Percentiles rank a stretch among this genome's conserved stretches.
Conservation (phyloP, 1,139 yeast species). For the Taiozyma sp. region DNA sequence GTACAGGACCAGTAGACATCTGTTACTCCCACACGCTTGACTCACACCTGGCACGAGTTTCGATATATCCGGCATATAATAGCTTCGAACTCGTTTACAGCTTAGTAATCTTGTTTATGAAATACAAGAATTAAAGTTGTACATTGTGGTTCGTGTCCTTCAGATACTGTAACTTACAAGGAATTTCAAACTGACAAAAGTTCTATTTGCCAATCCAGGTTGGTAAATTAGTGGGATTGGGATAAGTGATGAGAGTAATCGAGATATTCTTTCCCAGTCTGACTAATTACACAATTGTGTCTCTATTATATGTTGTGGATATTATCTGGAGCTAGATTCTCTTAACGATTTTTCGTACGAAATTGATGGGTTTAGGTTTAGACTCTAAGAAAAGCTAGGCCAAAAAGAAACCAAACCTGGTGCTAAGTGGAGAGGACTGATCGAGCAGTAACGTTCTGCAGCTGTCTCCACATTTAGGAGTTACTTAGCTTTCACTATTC, state of each 20-base stretch:
- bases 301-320: too few species aligned
- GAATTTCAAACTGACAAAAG: neutral
- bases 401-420: neutral
- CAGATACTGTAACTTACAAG: neutral
- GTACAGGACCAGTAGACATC: too few species aligned
- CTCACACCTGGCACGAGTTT: too few species aligned
- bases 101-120: neutral
- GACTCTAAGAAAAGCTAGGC: neutral
- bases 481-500: too few species aligned
- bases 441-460: too few species aligned
- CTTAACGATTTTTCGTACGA: neutral
- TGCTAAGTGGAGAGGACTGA: too few species aligned
- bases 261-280: too few species aligned
- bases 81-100: neutral
- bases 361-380: neutral
- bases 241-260: neutral
- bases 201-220: neutral
- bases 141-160: neutral
- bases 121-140: neutral
- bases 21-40: too few species aligned
- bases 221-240: neutral
- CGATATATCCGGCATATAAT: neutral
- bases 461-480: too few species aligned
- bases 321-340: neutral
- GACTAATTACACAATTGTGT: too few species aligned